These are phyloP conservation scores for Miscanthus lutarioriparius DNA, from an alignment of 176 grass and related monocot genomes.

Conservation along the genomic window DNA sequence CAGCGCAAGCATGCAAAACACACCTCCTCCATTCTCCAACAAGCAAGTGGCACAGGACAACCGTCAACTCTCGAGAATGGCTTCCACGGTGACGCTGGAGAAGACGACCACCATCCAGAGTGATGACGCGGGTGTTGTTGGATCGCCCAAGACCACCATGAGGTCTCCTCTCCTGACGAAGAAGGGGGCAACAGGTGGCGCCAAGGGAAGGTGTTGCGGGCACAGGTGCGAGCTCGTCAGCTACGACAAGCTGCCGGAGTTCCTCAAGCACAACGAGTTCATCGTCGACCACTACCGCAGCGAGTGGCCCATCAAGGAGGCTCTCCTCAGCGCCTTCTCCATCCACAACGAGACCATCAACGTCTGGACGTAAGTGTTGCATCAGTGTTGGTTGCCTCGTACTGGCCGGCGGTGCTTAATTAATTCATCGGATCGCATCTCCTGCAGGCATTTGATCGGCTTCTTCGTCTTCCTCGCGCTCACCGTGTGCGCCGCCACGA, in stretches of 20 bases:
- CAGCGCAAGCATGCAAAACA: neutral
- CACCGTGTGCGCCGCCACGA: constrained; percentile 49
- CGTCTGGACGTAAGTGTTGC: constrained; percentile 63
- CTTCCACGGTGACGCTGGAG: constrained; percentile 50
- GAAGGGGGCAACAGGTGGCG: neutral
- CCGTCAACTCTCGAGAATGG: neutral
- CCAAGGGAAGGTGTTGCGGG: constrained; percentile 32
- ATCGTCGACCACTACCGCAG: constrained; percentile 70
- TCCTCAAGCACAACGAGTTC: constrained; percentile 84
- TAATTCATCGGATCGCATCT: neutral
- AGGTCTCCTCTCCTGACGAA: constrained; percentile 16
- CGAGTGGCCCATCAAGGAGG: constrained; percentile 71
- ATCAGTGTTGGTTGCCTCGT: neutral
- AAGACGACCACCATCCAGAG: constrained; percentile 37
- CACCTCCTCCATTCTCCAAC: neutral
- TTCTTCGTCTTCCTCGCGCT: constrained; percentile 77
- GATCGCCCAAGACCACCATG: neutral
- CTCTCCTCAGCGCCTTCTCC: constrained; percentile 63
- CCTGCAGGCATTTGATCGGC: constrained; percentile 65
- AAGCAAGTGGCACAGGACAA: neutral
- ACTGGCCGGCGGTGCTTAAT: neutral
- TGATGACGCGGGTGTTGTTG: neutral
- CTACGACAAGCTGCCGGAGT: constrained; percentile 63
- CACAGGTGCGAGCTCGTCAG: constrained; percentile 45
- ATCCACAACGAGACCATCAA: constrained; percentile 87